These are phyloP conservation scores for Sphaceloma murrayae DNA, from an alignment of 2,329 filamentous ascomycete species.

Conservation along the genomic window DNA sequence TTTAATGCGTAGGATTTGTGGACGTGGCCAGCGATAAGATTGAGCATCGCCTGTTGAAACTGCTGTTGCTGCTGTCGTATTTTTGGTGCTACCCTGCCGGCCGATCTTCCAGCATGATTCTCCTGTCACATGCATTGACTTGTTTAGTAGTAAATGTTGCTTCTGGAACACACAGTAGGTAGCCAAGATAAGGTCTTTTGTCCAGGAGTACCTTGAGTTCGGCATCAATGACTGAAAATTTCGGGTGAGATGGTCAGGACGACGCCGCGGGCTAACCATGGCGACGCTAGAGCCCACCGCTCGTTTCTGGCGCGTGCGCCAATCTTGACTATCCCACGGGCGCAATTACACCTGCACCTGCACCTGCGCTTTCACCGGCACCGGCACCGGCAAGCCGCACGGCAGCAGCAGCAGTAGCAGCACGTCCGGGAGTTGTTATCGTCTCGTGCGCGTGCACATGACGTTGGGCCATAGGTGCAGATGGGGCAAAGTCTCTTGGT, in stretches of 20 bases:
- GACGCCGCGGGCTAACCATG: constrained; percentile 9
- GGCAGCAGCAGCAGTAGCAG: no score
- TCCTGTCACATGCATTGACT: no score
- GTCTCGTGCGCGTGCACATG: no score
- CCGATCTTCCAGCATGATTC: no score
- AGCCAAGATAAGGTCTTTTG: constrained; percentile 3
- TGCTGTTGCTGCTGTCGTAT: no score
- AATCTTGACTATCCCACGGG: constrained; percentile 4
- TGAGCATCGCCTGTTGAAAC: no score
- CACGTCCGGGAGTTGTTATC: constrained; percentile 8
- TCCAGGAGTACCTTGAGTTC: not conserved
- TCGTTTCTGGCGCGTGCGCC: constrained; percentile 14
- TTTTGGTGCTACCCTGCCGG: no score
- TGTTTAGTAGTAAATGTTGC: not conserved
- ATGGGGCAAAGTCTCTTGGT: not conserved
- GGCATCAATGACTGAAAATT: not conserved
- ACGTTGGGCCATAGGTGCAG: not conserved
- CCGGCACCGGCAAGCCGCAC: no score
- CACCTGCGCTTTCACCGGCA: no score
- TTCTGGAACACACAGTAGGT: not conserved
- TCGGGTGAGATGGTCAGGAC: constrained; percentile 12
- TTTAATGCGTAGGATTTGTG: no score
- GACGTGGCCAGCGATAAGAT: no score
- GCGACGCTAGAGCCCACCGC: constrained; percentile 10
- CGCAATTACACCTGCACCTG: constrained; percentile 11